Conservation (phyloP, 192 early-diverging fungal species). For the Spinellus fusiger region DNA sequence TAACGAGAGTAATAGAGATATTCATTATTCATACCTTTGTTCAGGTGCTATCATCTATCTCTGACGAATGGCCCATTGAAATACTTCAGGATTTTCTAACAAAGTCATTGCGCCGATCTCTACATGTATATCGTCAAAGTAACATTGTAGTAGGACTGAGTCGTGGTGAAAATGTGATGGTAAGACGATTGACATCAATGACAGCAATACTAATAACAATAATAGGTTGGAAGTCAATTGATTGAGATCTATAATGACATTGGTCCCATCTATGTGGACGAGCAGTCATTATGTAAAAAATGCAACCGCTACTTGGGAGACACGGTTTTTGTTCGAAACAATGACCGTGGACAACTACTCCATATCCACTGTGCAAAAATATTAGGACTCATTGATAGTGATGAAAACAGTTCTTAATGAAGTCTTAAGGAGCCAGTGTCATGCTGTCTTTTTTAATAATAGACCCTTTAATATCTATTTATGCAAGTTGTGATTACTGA, state of each 20-base stretch:
- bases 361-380: constrained; percentile 37
- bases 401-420: no score
- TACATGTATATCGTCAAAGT: constrained; percentile 40
- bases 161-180: constrained; percentile 44
- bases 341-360: constrained; percentile 26
- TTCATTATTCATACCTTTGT: neutral
- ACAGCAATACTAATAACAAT: neutral
- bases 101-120: constrained; percentile 37
- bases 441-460: no score
- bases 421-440: no score
- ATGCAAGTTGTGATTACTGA: no score
- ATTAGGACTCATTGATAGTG: neutral
- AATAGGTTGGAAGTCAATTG: constrained; percentile 35
- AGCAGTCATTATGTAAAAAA: constrained; percentile 32
- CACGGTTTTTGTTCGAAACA: constrained; percentile 32
- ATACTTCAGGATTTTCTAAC: constrained; percentile 40
- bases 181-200: neutral
- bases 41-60: constrained; percentile 43
- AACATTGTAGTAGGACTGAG: constrained; percentile 42
- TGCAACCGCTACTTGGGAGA: constrained; percentile 36
- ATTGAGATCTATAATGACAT: constrained; percentile 32
- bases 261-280: constrained; percentile 35
- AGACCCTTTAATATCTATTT: no score
- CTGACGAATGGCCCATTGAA: constrained; percentile 47
- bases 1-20: neutral